Evolutionary conservation across 108 stramenopile species (phyloP).

Genomic region (Pelagomonas calceolata): DNA sequence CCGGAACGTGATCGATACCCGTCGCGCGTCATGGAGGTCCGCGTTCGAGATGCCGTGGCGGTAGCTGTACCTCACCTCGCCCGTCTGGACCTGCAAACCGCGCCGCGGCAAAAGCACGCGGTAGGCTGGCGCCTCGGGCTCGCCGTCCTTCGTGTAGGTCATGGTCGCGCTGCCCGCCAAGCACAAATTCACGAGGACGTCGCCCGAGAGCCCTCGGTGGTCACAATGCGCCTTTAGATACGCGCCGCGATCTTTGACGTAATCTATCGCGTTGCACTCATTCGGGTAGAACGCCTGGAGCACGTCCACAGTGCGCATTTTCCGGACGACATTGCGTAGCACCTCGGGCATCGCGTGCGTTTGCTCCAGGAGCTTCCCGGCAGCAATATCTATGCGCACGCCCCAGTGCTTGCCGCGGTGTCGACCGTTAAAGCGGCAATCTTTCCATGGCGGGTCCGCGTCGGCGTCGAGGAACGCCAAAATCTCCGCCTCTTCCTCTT

Average conservation of each 20-base stretch:
- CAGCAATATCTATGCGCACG: background rate
- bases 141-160: background rate
- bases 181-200: background rate
- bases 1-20: background rate
- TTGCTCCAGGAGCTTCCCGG: background rate
- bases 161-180: background rate
- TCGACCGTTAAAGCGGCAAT: background rate
- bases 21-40: background rate
- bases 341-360: background rate
- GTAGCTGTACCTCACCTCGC: background rate
- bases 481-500: background rate
- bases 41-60: background rate
- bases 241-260: background rate
- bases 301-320: background rate
- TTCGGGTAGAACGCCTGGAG: background rate
- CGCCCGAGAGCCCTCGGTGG: background rate
- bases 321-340: background rate
- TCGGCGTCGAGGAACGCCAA: background rate
- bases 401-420: background rate
- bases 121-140: background rate
- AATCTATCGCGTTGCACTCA: background rate
- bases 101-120: background rate
- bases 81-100: background rate
- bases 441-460: background rate
- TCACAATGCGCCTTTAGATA: background rate